A percentile compares a stretch with the other conserved stretches of the same genome.
phyloP scores from a whole-genome alignment of 2,329 filamentous ascomycete species.

The Neodidymelliopsis sp. region DNA sequence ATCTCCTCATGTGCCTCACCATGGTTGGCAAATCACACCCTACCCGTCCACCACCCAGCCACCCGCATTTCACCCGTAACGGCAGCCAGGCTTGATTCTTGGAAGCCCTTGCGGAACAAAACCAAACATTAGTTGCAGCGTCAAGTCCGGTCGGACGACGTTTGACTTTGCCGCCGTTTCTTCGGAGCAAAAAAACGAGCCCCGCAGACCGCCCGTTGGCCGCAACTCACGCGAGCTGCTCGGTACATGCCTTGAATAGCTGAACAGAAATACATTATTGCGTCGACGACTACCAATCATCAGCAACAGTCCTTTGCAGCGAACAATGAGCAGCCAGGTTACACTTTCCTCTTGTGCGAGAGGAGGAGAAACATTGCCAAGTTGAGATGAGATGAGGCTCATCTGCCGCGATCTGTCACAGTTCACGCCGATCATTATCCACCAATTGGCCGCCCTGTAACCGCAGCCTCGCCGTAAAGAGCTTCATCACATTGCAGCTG shows the following conservation, averaged over 20 bases:
- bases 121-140: slow-evolving; percentile 10
- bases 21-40: slow-evolving; percentile 2
- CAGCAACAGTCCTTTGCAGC: not conserved
- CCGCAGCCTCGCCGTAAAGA: slow-evolving; percentile 3
- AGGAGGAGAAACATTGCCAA: slow-evolving; percentile 18
- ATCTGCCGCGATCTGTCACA: slow-evolving; percentile 6
- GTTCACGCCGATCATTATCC: slow-evolving; percentile 11
- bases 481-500: slow-evolving; percentile 10
- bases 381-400: slow-evolving; percentile 18
- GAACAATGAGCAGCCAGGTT: not conserved
- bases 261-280: not conserved
- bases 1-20: not conserved
- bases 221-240: slow-evolving; percentile 8
- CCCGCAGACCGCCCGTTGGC: slow-evolving; percentile 15
- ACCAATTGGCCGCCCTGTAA: slow-evolving; percentile 8
- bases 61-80: slow-evolving; percentile 10
- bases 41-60: slow-evolving; percentile 6
- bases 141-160: slow-evolving; percentile 1
- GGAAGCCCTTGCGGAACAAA: slow-evolving; percentile 4
- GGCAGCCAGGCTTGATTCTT: not conserved
- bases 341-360: not conserved
- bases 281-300: not conserved
- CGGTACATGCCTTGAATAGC: slow-evolving; percentile 3
- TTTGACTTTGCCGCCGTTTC: slow-evolving; percentile 18
- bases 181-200: slow-evolving; percentile 4